Conservation (phyloP, 2,329 filamentous ascomycete genomes). For the Xylaria sp. region DNA sequence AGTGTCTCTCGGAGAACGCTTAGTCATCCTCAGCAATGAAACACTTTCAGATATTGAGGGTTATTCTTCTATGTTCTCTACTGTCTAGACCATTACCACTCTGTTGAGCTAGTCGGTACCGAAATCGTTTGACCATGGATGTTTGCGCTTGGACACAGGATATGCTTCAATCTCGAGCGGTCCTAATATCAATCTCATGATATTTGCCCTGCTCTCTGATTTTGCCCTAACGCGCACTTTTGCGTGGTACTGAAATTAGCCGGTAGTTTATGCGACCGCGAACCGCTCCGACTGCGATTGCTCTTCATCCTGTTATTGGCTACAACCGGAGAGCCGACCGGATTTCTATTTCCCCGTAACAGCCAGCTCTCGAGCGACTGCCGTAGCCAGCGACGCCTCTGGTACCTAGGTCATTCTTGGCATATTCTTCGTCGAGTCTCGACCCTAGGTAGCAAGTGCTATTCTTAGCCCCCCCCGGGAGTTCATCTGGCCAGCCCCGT, state of each 20-base stretch:
- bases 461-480: neutral
- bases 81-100: neutral
- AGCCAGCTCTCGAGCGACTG: neutral
- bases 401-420: neutral
- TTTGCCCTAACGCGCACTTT: neutral
- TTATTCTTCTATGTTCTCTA: too few relatives aligned
- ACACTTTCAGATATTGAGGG: too few relatives aligned
- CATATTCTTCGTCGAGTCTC: neutral
- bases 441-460: neutral
- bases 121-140: too few relatives aligned
- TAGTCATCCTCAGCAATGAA: too few relatives aligned
- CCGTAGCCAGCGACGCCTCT: neutral
- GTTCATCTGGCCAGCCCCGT: neutral
- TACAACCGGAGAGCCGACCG: neutral
- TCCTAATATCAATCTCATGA: neutral
- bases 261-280: conserved; percentile 1
- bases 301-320: conserved; percentile 5
- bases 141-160: neutral
- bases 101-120: neutral
- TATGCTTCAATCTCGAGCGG: neutral
- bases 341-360: neutral
- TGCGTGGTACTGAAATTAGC: conserved; percentile 15
- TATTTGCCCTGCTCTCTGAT: neutral
- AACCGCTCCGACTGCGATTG: neutral
- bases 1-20: too few relatives aligned